These are phyloP conservation scores for Patellifolia procumbens DNA, from an alignment of 179 eudicot species.

Conservation along the genomic window DNA sequence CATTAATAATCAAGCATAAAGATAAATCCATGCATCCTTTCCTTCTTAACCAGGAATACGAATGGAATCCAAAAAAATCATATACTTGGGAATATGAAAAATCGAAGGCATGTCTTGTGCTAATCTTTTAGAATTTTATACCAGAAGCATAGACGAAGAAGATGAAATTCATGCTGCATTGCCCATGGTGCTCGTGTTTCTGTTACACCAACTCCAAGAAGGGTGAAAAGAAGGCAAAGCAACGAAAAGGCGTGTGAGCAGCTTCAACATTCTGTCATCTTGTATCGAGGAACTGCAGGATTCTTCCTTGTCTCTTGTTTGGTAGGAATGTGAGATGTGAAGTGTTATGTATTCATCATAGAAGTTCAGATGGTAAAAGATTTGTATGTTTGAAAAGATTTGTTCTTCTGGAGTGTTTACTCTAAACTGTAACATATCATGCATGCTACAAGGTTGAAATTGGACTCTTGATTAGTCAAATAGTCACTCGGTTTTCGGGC, in stretches of 20 bases:
- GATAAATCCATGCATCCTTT: conserved; percentile 26
- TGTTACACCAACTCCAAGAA: conserved; percentile 36
- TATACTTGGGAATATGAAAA: background rate
- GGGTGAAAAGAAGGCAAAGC: conserved; percentile 33
- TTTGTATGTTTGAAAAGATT: background rate
- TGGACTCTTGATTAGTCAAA: background rate
- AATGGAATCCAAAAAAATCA: conserved; percentile 21
- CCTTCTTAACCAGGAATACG: conserved; percentile 9
- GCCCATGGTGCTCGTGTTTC: conserved; percentile 49
- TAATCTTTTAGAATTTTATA: background rate
- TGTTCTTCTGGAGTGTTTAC: background rate
- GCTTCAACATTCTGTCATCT: conserved; percentile 5
- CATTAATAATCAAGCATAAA: no score
- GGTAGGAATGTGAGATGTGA: background rate
- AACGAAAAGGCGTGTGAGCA: conserved; percentile 20
- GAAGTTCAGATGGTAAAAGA: background rate
- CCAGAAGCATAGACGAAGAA: background rate
- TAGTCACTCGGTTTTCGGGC: conserved; percentile 47
- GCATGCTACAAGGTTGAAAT: background rate
- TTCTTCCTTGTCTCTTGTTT: background rate
- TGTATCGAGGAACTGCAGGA: background rate
- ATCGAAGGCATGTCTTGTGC: background rate
- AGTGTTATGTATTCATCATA: background rate
- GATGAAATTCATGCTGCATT: conserved; percentile 17
- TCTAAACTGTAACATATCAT: background rate